These are phyloP conservation scores for Tillandsia fasciculata DNA, from an alignment of 176 grass and related monocot species.

Conservation along the genomic window DNA sequence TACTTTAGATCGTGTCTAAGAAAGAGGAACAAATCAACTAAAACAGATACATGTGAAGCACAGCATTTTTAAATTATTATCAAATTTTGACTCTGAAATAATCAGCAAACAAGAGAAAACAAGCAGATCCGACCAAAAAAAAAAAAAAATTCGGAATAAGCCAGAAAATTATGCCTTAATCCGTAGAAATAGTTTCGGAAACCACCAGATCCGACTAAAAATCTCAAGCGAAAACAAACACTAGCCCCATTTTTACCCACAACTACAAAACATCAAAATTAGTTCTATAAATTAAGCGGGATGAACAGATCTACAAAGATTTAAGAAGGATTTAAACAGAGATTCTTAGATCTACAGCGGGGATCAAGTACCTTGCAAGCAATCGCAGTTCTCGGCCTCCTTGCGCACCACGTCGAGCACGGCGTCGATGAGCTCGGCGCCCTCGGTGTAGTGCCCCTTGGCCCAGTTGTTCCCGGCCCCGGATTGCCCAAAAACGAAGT, in stretches of 20 bases:
- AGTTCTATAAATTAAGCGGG: slow-evolving; percentile 8
- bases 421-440: slow-evolving; percentile 74
- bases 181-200: background rate
- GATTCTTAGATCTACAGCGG: slow-evolving; percentile 13
- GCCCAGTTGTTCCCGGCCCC: slow-evolving; percentile 94
- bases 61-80: no score
- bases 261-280: background rate
- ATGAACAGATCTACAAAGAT: background rate
- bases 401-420: slow-evolving; percentile 87
- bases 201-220: slow-evolving; percentile 6
- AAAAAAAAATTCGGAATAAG: no score
- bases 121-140: no score
- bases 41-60: no score
- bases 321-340: background rate
- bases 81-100: no score
- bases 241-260: background rate
- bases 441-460: slow-evolving; percentile 86
- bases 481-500: slow-evolving; percentile 94
- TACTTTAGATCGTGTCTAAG: no score
- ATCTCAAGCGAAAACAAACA: background rate
- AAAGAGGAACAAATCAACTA: no score
- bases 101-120: no score
- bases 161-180: no score
- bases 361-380: slow-evolving; percentile 49
- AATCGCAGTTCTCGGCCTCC: slow-evolving; percentile 96